phyloP scores from a whole-genome alignment of 2,329 filamentous ascomycete genomes.

The Colletotrichum camelliae region DNA sequence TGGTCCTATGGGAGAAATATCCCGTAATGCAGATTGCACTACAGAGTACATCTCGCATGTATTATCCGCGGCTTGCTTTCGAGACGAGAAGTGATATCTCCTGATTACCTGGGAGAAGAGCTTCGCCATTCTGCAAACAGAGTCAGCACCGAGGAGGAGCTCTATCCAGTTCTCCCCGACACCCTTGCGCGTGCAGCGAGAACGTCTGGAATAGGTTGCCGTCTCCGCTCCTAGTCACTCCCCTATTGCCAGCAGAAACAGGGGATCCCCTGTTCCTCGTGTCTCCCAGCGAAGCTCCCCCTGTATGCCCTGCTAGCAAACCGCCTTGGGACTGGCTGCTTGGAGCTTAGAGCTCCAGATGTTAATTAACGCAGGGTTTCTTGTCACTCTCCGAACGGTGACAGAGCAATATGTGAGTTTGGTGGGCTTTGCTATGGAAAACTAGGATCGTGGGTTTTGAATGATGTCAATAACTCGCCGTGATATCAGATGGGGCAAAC shows the following conservation, averaged over 20 bases:
- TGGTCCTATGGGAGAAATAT: neutral
- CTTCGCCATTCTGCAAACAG: neutral
- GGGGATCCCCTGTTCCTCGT: neutral
- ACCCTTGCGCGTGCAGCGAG: constrained; percentile 8
- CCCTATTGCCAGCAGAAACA: neutral
- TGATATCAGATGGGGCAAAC: neutral
- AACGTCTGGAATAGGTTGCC: constrained; percentile 18
- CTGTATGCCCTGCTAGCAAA: neutral
- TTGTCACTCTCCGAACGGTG: constrained; percentile 3
- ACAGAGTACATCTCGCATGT: neutral
- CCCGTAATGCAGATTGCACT: constrained; percentile 2
- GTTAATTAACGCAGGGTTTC: constrained; percentile 1
- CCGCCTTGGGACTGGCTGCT: constrained; percentile 7
- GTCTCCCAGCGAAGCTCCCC: neutral
- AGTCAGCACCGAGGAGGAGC: neutral
- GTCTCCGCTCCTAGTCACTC: constrained; percentile 12
- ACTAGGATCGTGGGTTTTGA: constrained; percentile 1
- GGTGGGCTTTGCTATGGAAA: constrained; percentile 1
- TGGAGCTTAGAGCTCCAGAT: neutral
- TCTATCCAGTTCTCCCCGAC: neutral
- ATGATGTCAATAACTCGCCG: constrained; percentile 11
- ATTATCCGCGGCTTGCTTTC: neutral
- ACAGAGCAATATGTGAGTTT: constrained; percentile 14
- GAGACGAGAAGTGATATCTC: neutral
- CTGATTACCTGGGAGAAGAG: neutral